A percentile compares a stretch with the other conserved stretches of the same genome.
Evolutionary conservation across 2,329 filamentous ascomycete species (phyloP).

Genomic region (Clonostachys rosea): DNA sequence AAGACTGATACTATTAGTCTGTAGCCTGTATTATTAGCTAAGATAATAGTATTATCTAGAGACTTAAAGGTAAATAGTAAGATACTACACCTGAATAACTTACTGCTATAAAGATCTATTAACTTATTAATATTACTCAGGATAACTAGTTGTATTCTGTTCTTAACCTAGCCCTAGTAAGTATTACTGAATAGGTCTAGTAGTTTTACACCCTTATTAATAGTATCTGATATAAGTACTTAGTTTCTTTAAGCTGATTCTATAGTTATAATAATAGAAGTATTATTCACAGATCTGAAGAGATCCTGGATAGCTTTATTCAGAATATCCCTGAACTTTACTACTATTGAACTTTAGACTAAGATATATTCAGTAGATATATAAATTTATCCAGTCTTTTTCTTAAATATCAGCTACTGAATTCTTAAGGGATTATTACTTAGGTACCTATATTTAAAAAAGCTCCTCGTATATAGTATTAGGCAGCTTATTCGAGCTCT

Average conservation of each 20-base stretch:
- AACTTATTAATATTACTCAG: slow-evolving; percentile 20
- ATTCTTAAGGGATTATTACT: too few species aligned
- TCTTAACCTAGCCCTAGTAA: not conserved
- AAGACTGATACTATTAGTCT: slow-evolving; percentile 54
- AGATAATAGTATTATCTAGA: slow-evolving; percentile 23
- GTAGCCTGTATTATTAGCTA: slow-evolving; percentile 42
- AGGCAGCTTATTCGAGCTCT: slow-evolving; percentile 32
- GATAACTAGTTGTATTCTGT: slow-evolving; percentile 11
- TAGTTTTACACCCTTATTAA: not conserved
- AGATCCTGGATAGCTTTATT: not conserved
- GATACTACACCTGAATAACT: slow-evolving; percentile 28
- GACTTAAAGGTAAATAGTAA: slow-evolving; percentile 19
- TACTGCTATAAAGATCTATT: slow-evolving; percentile 24
- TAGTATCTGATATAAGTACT: not conserved
- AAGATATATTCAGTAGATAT: slow-evolving; percentile 64
- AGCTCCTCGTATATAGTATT: slow-evolving; percentile 12
- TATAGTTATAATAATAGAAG: not conserved
- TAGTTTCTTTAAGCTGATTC: not conserved
- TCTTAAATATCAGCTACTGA: not conserved
- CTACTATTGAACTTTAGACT: slow-evolving; percentile 18
- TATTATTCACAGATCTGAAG: not conserved
- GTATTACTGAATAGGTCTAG: not conserved
- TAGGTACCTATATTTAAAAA: slow-evolving; percentile 3
- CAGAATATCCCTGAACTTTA: slow-evolving; percentile 4
- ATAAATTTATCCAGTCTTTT: slow-evolving; percentile 57